These are phyloP conservation scores for Aegilops tauschii DNA, from an alignment of 176 grass and related monocot species.

Conservation along the genomic window DNA sequence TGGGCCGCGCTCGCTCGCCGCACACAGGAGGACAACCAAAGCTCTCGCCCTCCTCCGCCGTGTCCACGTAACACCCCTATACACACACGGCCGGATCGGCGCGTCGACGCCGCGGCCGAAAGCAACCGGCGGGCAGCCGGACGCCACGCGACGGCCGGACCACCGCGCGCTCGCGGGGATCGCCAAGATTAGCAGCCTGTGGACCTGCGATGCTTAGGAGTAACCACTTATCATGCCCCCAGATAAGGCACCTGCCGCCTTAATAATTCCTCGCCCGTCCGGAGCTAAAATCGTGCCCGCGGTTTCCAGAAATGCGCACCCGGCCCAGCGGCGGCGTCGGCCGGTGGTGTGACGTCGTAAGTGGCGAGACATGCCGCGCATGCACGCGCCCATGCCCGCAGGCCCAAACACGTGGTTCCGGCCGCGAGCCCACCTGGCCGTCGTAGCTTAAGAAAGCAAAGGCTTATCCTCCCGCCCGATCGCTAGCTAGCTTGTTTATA, in stretches of 20 bases:
- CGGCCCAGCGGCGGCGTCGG: not conserved
- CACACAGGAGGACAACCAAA: not conserved
- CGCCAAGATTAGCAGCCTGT: conserved; percentile 27
- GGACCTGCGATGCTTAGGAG: conserved; percentile 18
- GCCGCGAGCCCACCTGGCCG: conserved; percentile 23
- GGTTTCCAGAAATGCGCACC: not conserved
- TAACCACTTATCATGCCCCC: not conserved
- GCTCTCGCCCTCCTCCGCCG: not conserved
- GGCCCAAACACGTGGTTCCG: conserved; percentile 25
- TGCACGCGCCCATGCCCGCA: conserved; percentile 18
- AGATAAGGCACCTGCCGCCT: conserved; percentile 37
- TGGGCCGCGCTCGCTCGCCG: not conserved
- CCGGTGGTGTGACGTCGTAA: not conserved
- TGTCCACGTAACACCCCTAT: not conserved
- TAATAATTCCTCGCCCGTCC: not conserved
- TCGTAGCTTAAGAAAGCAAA: not conserved
- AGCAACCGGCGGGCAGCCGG: conserved; percentile 22
- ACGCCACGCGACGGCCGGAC: not conserved
- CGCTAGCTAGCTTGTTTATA: not conserved
- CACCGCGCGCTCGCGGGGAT: not conserved
- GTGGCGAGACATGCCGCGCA: conserved; percentile 24
- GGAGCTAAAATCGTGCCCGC: not conserved
- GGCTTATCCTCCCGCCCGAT: not conserved
- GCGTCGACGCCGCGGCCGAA: not conserved
- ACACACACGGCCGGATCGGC: not conserved